Conservation (phyloP, 805 yeast genomes). For the Nakazawaea sp. region DNA sequence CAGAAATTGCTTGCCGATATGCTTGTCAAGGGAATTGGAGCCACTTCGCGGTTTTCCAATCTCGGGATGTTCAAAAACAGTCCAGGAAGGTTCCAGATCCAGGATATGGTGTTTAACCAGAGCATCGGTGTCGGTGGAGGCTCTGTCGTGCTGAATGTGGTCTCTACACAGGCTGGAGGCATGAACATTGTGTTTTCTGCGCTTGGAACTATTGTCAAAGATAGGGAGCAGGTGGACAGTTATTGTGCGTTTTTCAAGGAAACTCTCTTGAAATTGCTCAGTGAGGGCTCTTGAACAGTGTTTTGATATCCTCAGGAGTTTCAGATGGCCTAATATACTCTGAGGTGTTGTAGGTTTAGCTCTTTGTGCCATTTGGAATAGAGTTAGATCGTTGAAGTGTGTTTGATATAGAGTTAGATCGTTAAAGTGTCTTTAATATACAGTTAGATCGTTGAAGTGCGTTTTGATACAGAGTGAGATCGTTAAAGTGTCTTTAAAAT, state of each 20-base stretch:
- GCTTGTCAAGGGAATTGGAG: background rate
- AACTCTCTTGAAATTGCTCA: background rate
- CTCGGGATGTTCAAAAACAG: conserved; percentile 4
- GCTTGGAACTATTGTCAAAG: background rate
- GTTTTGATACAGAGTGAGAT: too few relatives aligned
- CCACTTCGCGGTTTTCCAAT: conserved; percentile 7
- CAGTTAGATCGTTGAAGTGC: too few relatives aligned
- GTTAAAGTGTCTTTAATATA: too few relatives aligned
- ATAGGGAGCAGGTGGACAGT: background rate
- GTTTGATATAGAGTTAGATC: too few relatives aligned
- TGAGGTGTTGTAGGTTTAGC: too few relatives aligned
- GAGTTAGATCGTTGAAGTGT: too few relatives aligned
- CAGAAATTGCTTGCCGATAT: too few relatives aligned
- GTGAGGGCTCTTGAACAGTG: too few relatives aligned
- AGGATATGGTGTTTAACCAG: conserved; percentile 9
- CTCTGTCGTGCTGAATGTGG: background rate
- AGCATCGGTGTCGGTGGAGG: conserved; percentile 9
- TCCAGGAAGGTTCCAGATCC: background rate
- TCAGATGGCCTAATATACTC: too few relatives aligned
- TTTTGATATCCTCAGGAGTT: too few relatives aligned
- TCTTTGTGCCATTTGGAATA: too few relatives aligned
- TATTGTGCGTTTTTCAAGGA: background rate
- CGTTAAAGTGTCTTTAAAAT: too few relatives aligned
- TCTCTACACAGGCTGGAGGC: conserved; percentile 6
- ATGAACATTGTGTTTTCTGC: conserved; percentile 1